Base-by-base conservation (phyloP, 768 basidiomycete species). In the Lactifluus hygrophoroides region DNA sequence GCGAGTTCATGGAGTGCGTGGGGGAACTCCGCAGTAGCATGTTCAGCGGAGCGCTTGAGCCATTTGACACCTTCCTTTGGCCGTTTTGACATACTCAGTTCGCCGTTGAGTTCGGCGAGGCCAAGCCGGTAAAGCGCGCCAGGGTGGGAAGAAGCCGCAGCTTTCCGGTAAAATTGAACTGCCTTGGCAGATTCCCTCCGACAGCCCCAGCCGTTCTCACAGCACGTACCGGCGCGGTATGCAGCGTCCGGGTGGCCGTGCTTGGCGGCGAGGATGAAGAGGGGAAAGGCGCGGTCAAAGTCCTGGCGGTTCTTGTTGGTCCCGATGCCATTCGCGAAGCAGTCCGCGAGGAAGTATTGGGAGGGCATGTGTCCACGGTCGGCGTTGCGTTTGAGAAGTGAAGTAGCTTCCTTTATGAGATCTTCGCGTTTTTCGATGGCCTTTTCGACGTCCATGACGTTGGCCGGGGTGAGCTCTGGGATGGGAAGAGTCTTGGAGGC, bases 181-280 rank as follows among this genome's bases (percentile, higher is more conserved):
- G 95, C 93, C 68, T 97, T 97, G 44, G 86, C 85, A 17, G 83
- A 86, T 72, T 98, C 96, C 14, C 93, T 81, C 51, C 95, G 78
- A 70, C 93, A 95, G 6, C 96, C 96, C 96, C 95, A 98, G 28
- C 94, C 96, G 66, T 97, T 94, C 78, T 99, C 96, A 72, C 92
- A 96, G 69, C 96, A 99, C 3, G 94, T 94, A 32, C 94, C 96
- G 0, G 94, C 89, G 30, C 95, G 88, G 72, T 94, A 99, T 5
- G 91, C 83, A 16, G 93, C 94, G 66, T 97, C 94, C 2, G 93
- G 87, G 69, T 98, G 95, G 16, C 92, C 90, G 66, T 98, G 96
- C 72, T 99, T 99, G 35, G 95, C 91, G 1, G 95, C 92, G 37
- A 96, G 83, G 16, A 95, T 86, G 68, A 98, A 98, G 45, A 99